phyloP scores from a whole-genome alignment of 208 protist genomes.

The Trichomonas tenax region DNA sequence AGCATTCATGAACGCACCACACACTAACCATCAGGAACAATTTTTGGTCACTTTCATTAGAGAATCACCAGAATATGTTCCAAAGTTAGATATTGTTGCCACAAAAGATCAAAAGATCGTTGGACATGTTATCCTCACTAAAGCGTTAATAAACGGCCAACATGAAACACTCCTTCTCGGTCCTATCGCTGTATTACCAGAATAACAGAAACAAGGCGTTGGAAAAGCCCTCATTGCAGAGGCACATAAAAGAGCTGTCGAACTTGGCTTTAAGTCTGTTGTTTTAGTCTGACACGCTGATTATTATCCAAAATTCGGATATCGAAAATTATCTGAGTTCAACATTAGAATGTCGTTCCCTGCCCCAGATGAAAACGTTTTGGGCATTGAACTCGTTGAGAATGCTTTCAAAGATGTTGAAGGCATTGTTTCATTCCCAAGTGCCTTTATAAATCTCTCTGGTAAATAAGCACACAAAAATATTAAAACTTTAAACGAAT shows the following conservation, averaged over 20 bases:
- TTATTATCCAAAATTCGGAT: not conserved
- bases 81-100: not conserved
- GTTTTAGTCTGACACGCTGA: not conserved
- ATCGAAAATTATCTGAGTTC: not conserved
- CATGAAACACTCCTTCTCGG: not conserved
- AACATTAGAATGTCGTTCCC: not conserved
- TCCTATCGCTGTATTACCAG: not conserved
- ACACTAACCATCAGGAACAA: not conserved
- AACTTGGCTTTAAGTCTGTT: not conserved
- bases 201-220: not conserved
- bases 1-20: not conserved
- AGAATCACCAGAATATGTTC: not conserved
- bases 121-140: not conserved
- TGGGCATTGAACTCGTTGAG: not conserved
- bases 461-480: too few relatives aligned
- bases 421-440: too few relatives aligned
- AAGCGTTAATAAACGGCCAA: not conserved
- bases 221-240: not conserved
- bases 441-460: too few relatives aligned
- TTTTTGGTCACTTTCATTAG: not conserved
- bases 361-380: not conserved
- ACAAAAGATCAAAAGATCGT: not conserved
- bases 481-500: too few relatives aligned
- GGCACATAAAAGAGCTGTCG: not conserved
- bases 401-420: too few relatives aligned